Base-by-base conservation (phyloP, 2,329 filamentous ascomycete genomes). In the Penicillium olsonii region DNA sequence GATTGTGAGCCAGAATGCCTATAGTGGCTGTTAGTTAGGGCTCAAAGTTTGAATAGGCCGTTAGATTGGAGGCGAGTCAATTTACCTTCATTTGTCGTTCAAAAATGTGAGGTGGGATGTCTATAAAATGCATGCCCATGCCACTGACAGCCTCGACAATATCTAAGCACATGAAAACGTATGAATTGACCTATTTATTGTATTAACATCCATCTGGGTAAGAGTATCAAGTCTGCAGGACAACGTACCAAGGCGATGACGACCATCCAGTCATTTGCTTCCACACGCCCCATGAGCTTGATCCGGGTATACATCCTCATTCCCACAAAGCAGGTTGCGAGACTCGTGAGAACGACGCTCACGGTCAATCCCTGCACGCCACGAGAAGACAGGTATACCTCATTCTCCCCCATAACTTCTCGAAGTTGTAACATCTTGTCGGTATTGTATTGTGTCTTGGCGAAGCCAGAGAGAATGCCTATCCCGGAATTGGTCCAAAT, bases 1-100 rank as follows among this genome's bases (percentile, higher is more conserved):
- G n/a, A 70, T 65, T 4, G 68, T 67, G 45, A 70, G 56, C 67
- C 68, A 71, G 50, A 70, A 71, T 8, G 66, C 63, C 68, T 71
- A 10, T 15, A 15, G 33, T n/a, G 11, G 14, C n/a, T 22, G 42
- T 50, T 43, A 40, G 24, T 19, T 37, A 4, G 17, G 11, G 22
- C 14, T 35, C 42, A 19, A 22, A n/a, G n/a, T n/a, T n/a, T n/a
- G 31, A 24, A 5, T 24, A 8, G 8, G 22, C 22, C 22, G n/a
- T 9, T 5, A n/a, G n/a, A n/a, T n/a, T n/a, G 29, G 29, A 8
- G 15, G 20, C 7, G 18, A 19, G 22, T 18, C 17, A 34, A 10
- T 52, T 52, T 52, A 69, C 68, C 55, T 67, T 70, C 59, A 70
- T 56, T 44, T 71, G 69, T 26, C 59, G 57, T 10, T 57, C 50